phyloP scores from a whole-genome alignment of 768 basidiomycete species.

The Astraeus odoratus region DNA sequence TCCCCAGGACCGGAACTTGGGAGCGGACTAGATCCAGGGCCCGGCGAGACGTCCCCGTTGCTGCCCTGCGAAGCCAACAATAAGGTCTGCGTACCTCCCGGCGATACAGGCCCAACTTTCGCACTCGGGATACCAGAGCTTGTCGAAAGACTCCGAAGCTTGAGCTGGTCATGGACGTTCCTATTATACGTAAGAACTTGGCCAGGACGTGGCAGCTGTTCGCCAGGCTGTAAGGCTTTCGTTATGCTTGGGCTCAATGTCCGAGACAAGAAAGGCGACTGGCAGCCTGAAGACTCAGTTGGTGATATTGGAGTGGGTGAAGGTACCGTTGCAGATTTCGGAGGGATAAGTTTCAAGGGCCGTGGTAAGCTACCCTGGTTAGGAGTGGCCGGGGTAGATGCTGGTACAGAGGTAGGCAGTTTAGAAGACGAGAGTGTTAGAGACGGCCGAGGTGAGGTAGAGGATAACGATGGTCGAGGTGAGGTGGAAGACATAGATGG shows the following conservation, averaged over 20 bases:
- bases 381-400: slow-evolving; percentile 6
- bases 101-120: slow-evolving; percentile 8
- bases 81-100: slow-evolving; percentile 19
- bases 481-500: background rate
- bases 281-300: background rate
- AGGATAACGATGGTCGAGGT: too few species aligned
- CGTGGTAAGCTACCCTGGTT: slow-evolving; percentile 17
- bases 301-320: background rate
- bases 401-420: background rate
- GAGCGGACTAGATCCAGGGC: slow-evolving; percentile 5
- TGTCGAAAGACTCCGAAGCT: slow-evolving; percentile 13
- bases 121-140: slow-evolving; percentile 7
- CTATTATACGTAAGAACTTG: slow-evolving; percentile 26
- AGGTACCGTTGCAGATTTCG: slow-evolving; percentile 10
- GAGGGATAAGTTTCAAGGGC: slow-evolving; percentile 20
- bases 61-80: slow-evolving; percentile 5
- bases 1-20: slow-evolving; percentile 10
- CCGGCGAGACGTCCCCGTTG: background rate
- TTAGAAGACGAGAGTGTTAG: background rate
- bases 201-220: slow-evolving; percentile 18
- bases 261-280: slow-evolving; percentile 2
- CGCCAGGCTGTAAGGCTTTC: slow-evolving; percentile 17
- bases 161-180: slow-evolving; percentile 29
- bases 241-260: slow-evolving; percentile 6
- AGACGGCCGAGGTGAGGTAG: slow-evolving; percentile 2